phyloP scores from a whole-genome alignment of 805 yeast genomes.

The Metschnikowia lachancei region DNA sequence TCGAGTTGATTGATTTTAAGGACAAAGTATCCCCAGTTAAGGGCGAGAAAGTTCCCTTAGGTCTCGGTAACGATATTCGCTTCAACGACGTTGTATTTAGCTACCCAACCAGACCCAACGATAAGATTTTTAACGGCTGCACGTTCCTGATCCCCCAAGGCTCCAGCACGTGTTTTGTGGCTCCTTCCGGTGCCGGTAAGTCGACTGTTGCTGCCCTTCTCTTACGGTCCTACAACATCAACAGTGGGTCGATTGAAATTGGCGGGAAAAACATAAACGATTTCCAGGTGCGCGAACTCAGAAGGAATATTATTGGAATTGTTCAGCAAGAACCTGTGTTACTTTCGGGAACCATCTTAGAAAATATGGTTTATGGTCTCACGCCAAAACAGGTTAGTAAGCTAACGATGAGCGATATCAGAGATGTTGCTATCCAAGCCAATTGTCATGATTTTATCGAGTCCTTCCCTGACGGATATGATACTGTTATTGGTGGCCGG shows the following conservation, averaged over 20 bases:
- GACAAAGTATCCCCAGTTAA: conserved; percentile 36
- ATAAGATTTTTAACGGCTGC: conserved; percentile 37
- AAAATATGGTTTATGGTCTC: conserved; percentile 55
- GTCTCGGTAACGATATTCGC: conserved; percentile 32
- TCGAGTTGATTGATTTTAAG: conserved; percentile 40
- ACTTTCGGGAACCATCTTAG: conserved; percentile 53
- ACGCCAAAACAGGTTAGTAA: conserved; percentile 34
- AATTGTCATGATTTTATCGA: conserved; percentile 57
- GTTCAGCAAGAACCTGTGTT: conserved; percentile 64
- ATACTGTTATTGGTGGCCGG: conserved; percentile 53
- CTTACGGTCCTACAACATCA: conserved; percentile 51
- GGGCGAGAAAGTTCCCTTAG: conserved; percentile 28
- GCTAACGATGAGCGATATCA: conserved; percentile 42
- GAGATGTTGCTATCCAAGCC: conserved; percentile 48
- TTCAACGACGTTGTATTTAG: conserved; percentile 41
- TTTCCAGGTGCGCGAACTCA: conserved; percentile 48
- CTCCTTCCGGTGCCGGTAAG: conserved; percentile 63
- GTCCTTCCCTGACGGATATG: conserved; percentile 58
- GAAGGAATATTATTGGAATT: conserved; percentile 50
- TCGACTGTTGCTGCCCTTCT: conserved; percentile 55
- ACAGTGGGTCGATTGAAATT: conserved; percentile 46
- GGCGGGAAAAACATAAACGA: conserved; percentile 51
- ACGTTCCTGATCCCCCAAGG: conserved; percentile 35
- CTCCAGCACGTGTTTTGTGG: conserved; percentile 45
- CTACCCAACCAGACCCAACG: conserved; percentile 41